Evolutionary conservation across 2,329 filamentous ascomycete species (phyloP).

Genomic region (Corinectria fuckeliana): DNA sequence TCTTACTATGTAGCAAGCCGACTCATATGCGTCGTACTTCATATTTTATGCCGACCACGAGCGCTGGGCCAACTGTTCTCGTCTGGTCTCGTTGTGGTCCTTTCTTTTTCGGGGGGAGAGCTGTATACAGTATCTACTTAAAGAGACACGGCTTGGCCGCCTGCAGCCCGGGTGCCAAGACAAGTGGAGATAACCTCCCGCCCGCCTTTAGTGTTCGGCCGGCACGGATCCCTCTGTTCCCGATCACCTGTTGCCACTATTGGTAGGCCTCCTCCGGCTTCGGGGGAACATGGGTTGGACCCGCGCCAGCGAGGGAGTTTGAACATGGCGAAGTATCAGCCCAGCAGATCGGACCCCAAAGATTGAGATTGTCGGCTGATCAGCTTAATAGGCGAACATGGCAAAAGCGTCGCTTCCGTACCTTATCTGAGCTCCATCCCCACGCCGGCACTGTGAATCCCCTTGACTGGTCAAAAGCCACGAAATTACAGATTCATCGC

Average conservation of each 20-base stretch:
- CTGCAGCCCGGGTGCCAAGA: no score
- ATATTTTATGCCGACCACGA: no score
- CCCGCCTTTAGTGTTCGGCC: conserved; percentile 11
- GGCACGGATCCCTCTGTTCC: conserved; percentile 21
- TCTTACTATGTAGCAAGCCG: background rate
- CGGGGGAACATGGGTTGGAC: conserved; percentile 14
- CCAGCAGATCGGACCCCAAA: background rate
- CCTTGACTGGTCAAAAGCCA: background rate
- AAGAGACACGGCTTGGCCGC: no score
- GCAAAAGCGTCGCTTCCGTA: background rate
- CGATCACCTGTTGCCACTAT: conserved; percentile 24
- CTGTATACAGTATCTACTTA: no score
- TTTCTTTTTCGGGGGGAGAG: no score
- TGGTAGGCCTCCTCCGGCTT: conserved; percentile 19
- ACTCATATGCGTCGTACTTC: no score
- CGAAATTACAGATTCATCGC: no score
- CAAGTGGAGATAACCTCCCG: conserved; percentile 16
- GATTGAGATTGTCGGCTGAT: background rate
- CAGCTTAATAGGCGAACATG: background rate
- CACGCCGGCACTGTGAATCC: background rate
- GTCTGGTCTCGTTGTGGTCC: no score
- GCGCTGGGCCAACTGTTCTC: no score
- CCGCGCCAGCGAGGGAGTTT: no score
- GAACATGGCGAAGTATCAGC: background rate
- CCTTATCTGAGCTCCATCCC: background rate